Evolutionary conservation across 805 yeast genomes (phyloP).

Genomic region (Metschnikowia hibisci): DNA sequence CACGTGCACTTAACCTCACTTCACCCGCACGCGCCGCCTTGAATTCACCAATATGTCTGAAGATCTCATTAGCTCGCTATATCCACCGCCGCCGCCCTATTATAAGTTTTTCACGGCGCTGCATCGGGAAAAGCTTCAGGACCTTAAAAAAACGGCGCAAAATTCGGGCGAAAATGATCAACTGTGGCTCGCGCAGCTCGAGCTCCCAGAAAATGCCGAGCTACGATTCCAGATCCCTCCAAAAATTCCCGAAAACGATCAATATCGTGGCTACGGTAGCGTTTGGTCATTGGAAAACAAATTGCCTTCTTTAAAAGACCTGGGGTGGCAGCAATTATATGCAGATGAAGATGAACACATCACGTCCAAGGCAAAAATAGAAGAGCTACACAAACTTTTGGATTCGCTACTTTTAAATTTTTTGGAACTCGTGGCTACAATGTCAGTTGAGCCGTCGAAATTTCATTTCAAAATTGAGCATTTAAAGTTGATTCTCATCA

Average conservation of each 20-base stretch:
- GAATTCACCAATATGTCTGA: conserved; percentile 18
- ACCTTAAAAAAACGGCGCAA: conserved; percentile 18
- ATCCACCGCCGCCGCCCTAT: conserved; percentile 93
- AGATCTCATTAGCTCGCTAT: conserved; percentile 59
- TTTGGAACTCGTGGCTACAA: conserved; percentile 74
- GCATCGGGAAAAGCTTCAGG: conserved; percentile 48
- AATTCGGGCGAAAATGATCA: not conserved
- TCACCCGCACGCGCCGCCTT: not conserved
- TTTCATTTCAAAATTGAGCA: conserved; percentile 64
- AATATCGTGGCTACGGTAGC: conserved; percentile 85
- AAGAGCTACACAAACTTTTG: conserved; percentile 74
- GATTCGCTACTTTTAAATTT: conserved; percentile 77
- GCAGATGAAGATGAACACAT: conserved; percentile 33
- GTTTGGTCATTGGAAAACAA: conserved; percentile 81
- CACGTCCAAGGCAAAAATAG: conserved; percentile 47
- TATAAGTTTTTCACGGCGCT: conserved; percentile 67
- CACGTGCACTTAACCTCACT: not conserved
- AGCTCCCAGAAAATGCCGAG: conserved; percentile 34
- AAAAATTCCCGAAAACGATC: conserved; percentile 51
- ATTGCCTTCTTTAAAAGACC: conserved; percentile 67
- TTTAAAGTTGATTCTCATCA: conserved; percentile 74
- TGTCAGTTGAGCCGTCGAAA: conserved; percentile 67
- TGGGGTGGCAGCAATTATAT: conserved; percentile 78
- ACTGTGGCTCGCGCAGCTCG: not conserved
- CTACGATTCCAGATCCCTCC: conserved; percentile 66